Percentiles rank a stretch among this genome's conserved stretches.
Evolutionary conservation across 371 early-diverging fungal species (phyloP).

Genomic region (Mortierella sp.): DNA sequence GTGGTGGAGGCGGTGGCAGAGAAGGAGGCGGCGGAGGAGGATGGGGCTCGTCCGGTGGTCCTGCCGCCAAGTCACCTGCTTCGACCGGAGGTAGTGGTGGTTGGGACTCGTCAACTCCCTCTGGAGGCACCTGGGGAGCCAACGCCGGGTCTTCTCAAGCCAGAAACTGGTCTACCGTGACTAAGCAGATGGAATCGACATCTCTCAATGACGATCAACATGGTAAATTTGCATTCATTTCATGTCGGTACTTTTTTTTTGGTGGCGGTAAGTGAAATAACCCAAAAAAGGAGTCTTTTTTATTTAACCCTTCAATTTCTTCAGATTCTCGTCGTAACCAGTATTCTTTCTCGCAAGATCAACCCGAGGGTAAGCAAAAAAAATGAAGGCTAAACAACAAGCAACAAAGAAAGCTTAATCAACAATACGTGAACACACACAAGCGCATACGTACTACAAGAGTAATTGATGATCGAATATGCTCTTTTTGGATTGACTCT

Average conservation of each 20-base stretch:
- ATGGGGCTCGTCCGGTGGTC: not conserved
- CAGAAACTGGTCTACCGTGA: not conserved
- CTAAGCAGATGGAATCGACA: constrained; percentile 22
- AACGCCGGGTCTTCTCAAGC: not conserved
- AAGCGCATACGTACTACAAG: no score
- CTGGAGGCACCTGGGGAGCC: not conserved
- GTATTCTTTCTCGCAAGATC: not conserved
- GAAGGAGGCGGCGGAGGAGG: not conserved
- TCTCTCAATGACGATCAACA: constrained; percentile 9
- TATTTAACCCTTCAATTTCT: not conserved
- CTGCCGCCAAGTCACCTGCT: not conserved
- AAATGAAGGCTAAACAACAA: no score
- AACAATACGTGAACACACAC: not conserved
- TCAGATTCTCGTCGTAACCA: not conserved
- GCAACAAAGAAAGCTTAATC: not conserved
- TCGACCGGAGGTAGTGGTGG: not conserved
- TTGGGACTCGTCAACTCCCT: not conserved
- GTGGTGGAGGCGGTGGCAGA: not conserved
- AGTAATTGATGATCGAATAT: not conserved
- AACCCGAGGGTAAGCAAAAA: not conserved
- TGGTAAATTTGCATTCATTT: constrained; percentile 9
- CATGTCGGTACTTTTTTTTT: not conserved
- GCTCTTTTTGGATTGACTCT: not conserved
- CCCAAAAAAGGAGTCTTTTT: not conserved
- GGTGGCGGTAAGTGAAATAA: not conserved